A percentile compares a stretch with the other conserved stretches of the same genome.
phyloP scores from a whole-genome alignment of 1,284 basidiomycete species.

The Apiotrichum veenhuisii region DNA sequence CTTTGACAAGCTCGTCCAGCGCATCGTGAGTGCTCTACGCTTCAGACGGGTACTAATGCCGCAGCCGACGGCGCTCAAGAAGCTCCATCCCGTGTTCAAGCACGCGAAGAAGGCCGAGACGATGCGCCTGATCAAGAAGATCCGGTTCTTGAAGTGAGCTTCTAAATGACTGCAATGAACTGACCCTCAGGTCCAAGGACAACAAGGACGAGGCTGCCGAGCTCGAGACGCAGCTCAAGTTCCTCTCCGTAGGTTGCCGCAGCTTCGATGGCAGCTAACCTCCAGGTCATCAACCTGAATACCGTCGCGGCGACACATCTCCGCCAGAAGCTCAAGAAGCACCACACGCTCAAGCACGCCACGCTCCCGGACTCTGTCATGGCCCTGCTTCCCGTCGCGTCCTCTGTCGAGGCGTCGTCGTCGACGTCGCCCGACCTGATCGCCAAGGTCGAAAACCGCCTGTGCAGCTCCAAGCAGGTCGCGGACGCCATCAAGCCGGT shows the following conservation, averaged over 20 bases:
- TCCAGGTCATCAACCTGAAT: conserved; percentile 62
- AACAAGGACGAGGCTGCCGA: conserved; percentile 51
- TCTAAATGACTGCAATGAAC: not conserved
- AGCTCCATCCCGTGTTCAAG: conserved; percentile 55
- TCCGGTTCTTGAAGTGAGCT: conserved; percentile 64
- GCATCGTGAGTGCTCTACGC: conserved; percentile 30
- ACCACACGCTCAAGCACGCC: conserved; percentile 52
- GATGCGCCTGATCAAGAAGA: conserved; percentile 75
- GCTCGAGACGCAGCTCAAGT: conserved; percentile 64
- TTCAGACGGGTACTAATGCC: not conserved
- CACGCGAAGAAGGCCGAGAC: conserved; percentile 78
- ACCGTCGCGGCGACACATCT: conserved; percentile 62
- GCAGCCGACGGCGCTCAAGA: conserved; percentile 46
- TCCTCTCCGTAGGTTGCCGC: conserved; percentile 63
- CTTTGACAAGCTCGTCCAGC: conserved; percentile 27
- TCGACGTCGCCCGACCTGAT: conserved; percentile 52
- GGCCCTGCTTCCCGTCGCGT: conserved; percentile 22
- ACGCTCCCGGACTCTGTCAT: conserved; percentile 46
- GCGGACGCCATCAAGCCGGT: conserved; percentile 60
- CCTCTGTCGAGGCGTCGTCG: conserved; percentile 18
- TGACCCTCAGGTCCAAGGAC: conserved; percentile 43
- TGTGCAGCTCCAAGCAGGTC: conserved; percentile 71
- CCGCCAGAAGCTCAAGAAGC: conserved; percentile 68
- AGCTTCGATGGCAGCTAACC: not conserved
- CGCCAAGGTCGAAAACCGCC: conserved; percentile 65